Conservation (phyloP, 2,329 filamentous ascomycete genomes). For the Drechslerella coelobrocha region DNA sequence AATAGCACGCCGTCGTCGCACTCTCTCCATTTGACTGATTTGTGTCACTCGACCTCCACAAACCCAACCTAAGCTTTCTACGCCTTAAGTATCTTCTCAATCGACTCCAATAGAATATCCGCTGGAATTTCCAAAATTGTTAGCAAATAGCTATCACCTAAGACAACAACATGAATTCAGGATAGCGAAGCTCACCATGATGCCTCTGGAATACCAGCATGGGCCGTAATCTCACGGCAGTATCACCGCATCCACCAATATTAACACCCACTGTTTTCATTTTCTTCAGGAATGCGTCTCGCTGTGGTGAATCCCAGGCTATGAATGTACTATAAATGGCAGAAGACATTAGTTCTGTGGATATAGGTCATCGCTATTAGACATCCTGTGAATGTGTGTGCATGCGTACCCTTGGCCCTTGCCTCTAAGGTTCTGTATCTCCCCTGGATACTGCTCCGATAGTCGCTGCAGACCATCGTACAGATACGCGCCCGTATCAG, state of each 20-base stretch:
- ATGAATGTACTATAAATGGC: conserved; percentile 71
- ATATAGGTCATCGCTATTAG: not conserved
- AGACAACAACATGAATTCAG: not conserved
- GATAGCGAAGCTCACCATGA: conserved; percentile 66
- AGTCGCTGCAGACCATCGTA: conserved; percentile 73
- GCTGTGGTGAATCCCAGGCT: conserved; percentile 81
- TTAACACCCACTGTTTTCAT: conserved; percentile 84
- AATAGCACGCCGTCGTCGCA: too few relatives aligned
- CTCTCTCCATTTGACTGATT: too few relatives aligned
- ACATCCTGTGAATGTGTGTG: not conserved
- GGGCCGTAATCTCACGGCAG: conserved; percentile 78
- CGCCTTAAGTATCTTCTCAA: conserved; percentile 74
- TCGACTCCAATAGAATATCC: conserved; percentile 77
- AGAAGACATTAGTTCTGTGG: not conserved
- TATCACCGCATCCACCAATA: conserved; percentile 80
- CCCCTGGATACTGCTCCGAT: conserved; percentile 72
- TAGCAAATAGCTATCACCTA: conserved; percentile 42
- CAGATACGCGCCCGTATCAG: conserved; percentile 78
- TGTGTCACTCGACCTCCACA: too few relatives aligned
- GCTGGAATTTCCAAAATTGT: conserved; percentile 56
- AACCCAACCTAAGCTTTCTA: conserved; percentile 56
- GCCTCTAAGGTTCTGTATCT: conserved; percentile 83
- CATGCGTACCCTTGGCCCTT: conserved; percentile 72
- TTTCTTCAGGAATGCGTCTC: conserved; percentile 78
- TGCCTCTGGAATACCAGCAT: conserved; percentile 93